phyloP scores from a whole-genome alignment of 2,329 filamentous ascomycete genomes.

The Pyrenophora seminiperda region DNA sequence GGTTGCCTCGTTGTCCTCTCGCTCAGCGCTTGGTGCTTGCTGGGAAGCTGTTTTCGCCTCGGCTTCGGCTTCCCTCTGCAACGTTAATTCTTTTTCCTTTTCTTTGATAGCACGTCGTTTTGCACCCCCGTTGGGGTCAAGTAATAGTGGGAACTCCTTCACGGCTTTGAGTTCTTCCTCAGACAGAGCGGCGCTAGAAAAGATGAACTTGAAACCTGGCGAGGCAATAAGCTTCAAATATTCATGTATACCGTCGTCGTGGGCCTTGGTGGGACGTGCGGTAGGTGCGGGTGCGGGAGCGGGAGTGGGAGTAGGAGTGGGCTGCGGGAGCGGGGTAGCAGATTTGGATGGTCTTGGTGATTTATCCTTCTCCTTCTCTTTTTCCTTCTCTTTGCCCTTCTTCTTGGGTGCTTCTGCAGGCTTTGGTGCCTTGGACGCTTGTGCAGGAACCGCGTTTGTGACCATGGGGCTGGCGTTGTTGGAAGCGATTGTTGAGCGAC shows the following conservation, averaged over 20 bases:
- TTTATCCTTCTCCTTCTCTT: constrained; percentile 25
- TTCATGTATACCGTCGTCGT: constrained; percentile 38
- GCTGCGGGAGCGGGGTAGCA: constrained; percentile 28
- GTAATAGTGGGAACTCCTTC: constrained; percentile 72
- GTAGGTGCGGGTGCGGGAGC: constrained; percentile 21
- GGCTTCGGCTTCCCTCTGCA: constrained; percentile 57
- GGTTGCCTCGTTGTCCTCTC: constrained; percentile 75
- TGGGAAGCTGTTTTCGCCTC: constrained; percentile 59
- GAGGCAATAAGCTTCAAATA: constrained; percentile 49
- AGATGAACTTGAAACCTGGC: constrained; percentile 59
- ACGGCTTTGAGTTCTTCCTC: constrained; percentile 58
- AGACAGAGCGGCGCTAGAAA: constrained; percentile 51
- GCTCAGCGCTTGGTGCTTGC: constrained; percentile 43
- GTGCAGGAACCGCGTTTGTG: constrained; percentile 52
- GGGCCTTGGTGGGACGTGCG: constrained; percentile 24
- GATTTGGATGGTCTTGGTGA: constrained; percentile 36
- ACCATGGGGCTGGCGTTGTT: constrained; percentile 80
- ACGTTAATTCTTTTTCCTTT: constrained; percentile 65
- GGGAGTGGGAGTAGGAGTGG: constrained; percentile 16
- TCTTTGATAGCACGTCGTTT: constrained; percentile 74
- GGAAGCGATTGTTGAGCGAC: constrained; percentile 79
- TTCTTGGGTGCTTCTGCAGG: constrained; percentile 39
- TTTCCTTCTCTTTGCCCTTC: constrained; percentile 36
- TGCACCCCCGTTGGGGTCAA: constrained; percentile 80
- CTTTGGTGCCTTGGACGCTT: constrained; percentile 36